A percentile compares a stretch with the other conserved stretches of the same genome.
phyloP scores from a whole-genome alignment of 2,329 filamentous ascomycete genomes.

The Pestalotiopsis sp. region DNA sequence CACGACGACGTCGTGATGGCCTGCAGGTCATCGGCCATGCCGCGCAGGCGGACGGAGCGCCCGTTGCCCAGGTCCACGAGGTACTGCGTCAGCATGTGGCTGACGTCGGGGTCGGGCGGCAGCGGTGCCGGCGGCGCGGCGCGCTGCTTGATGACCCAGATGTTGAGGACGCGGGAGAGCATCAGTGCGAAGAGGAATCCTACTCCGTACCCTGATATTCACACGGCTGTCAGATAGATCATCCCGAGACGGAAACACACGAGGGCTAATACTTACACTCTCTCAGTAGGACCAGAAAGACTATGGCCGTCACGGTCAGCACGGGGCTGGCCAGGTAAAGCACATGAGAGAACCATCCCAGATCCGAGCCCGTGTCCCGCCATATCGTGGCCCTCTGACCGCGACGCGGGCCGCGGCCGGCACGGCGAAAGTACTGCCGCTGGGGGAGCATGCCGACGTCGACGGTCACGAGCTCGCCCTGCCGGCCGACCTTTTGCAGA shows the following conservation, averaged over 20 bases:
- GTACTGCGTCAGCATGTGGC: conserved; percentile 44
- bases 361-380: conserved; percentile 33
- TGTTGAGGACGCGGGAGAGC: conserved; percentile 56
- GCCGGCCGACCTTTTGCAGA: conserved; percentile 56
- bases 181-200: conserved; percentile 51
- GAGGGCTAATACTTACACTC: conserved; percentile 41
- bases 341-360: conserved; percentile 51
- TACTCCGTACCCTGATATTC: conserved; percentile 48
- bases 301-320: conserved; percentile 46
- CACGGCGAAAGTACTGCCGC: conserved; percentile 26
- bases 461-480: conserved; percentile 58
- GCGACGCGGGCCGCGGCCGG: conserved; percentile 24
- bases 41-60: conserved; percentile 55
- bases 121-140: conserved; percentile 27
- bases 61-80: conserved; percentile 55
- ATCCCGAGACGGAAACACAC: background rate
- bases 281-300: conserved; percentile 47
- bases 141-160: conserved; percentile 58
- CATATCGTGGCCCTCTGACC: conserved; percentile 32
- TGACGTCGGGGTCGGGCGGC: conserved; percentile 18
- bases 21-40: conserved; percentile 57
- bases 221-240: conserved; percentile 1
- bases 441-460: conserved; percentile 60
- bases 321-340: conserved; percentile 51
- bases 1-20: conserved; percentile 61